These are phyloP conservation scores for Trypanosoma rangeli DNA, from an alignment of 208 protist genomes.

Conservation along the genomic window DNA sequence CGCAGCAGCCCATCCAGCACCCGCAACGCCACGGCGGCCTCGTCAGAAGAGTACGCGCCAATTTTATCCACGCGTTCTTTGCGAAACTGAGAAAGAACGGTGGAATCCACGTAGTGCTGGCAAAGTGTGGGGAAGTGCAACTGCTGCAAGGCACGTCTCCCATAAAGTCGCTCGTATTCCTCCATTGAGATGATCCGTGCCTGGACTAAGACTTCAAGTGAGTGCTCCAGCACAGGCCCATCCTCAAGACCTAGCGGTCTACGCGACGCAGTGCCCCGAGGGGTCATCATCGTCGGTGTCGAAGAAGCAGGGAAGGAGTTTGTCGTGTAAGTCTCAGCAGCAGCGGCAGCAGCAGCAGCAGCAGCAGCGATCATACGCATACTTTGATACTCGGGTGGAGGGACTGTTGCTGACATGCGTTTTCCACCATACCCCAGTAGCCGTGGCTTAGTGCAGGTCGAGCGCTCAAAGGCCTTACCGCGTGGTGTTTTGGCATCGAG, in stretches of 20 bases:
- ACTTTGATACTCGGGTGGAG: constrained; percentile 37
- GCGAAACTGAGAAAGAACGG: constrained; percentile 1
- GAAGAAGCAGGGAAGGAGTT: neutral
- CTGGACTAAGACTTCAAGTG: constrained; percentile 78
- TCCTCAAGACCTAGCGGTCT: constrained; percentile 20
- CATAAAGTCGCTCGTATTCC: constrained; percentile 63
- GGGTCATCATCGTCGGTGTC: neutral
- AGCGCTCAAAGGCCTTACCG: constrained; percentile 19
- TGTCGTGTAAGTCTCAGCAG: neutral
- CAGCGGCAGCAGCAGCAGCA: constrained; percentile 1
- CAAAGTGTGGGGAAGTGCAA: constrained; percentile 41
- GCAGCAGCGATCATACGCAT: constrained; percentile 22
- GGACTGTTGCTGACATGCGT: constrained; percentile 28
- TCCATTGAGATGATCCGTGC: constrained; percentile 74
- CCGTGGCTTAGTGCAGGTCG: constrained; percentile 37
- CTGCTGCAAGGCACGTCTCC: constrained; percentile 32
- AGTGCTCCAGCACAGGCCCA: constrained; percentile 34
- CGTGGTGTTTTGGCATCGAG: constrained; percentile 25
- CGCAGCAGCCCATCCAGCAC: constrained; percentile 74
- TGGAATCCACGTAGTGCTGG: constrained; percentile 26
- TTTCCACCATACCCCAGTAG: constrained; percentile 16
- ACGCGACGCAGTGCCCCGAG: neutral
- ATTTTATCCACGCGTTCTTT: neutral
- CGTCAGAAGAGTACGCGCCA: constrained; percentile 14
- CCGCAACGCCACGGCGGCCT: constrained; percentile 32